Evolutionary conservation across 2,329 filamentous ascomycete species (phyloP), one percentile per base, ranked within the genome.

Genomic region (Thielaviopsis ethacetica): DNA sequence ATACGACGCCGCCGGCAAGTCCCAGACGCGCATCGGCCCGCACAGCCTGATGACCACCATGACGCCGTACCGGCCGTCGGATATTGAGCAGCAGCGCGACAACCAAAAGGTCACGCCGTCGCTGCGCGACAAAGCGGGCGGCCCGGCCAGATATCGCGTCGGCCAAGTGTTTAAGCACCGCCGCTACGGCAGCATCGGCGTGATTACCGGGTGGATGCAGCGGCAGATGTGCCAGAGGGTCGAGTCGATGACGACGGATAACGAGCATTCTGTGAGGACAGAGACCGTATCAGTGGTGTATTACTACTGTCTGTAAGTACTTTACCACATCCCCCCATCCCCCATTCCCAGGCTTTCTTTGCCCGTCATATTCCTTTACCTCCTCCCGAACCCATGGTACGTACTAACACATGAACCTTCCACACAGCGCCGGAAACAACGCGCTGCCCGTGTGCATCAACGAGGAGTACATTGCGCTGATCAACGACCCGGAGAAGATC

Each of bases 171-270:
- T 97, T 68, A 79, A 78, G 54, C 93, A 98, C 71, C 82, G 77
- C 62, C 80, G 90, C 53, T 95, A 93, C 68, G 74, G 78, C 21
- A 95, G 91, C 68, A 75, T 84, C 54, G 91, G 85, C 19, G 79
- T 94, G 26, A 86, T 98, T 61, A 88, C 86, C 15, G 91, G 91
- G n/a, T 98, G 91, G 91, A 84, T 63, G 84, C 70, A 84, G 59
- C 30, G 62, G 41, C 60, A 59, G 5, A 13, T 53, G 21, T 3
- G 9, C 38, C 1, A n/a, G 19, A 12, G 21, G 19, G 51, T 17
- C 6, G 22, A n/a, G n/a, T n/a, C n/a, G 22, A 12, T 10, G 22
- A n/a, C 4, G 51, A n/a, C 24, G 27, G 58, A 51, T 56, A 62
- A 51, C 55, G 63, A 2, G 64, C 64, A 17, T n/a, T n/a, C 15